These are phyloP conservation scores for Allium fistulosum DNA, from an alignment of 106 monocot genomes.

Conservation along the genomic window DNA sequence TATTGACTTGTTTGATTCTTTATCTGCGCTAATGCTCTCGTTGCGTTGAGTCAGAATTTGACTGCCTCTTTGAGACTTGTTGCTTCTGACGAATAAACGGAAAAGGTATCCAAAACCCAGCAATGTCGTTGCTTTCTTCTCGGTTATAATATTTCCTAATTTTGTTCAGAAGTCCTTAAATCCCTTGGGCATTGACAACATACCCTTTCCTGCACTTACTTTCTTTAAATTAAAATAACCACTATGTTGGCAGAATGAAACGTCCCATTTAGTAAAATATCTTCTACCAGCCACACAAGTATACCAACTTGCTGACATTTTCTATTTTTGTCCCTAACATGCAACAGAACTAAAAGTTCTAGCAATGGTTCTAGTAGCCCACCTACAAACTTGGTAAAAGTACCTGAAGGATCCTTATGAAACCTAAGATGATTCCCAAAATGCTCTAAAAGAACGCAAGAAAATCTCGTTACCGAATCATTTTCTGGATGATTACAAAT, in stretches of 20 bases:
- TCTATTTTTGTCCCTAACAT: constrained; percentile 9
- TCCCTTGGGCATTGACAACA: constrained; percentile 9
- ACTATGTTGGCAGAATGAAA: constrained; percentile 72
- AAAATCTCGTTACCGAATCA: constrained; percentile 22
- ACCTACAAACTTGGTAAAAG: constrained; percentile 75
- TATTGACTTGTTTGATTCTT: constrained; percentile 30
- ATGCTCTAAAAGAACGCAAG: constrained; percentile 45
- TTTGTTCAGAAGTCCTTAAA: constrained; percentile 58
- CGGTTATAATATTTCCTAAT: constrained; percentile 38
- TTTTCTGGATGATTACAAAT: constrained; percentile 20
- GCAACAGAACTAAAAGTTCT: constrained; percentile 56
- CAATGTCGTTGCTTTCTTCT: constrained; percentile 45
- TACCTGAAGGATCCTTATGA: constrained; percentile 58
- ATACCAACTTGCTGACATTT: constrained; percentile 14
- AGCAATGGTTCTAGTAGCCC: constrained; percentile 56
- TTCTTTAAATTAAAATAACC: constrained; percentile 52
- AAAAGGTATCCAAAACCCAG: constrained; percentile 64
- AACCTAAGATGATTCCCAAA: constrained; percentile 62
- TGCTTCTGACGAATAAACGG: constrained; percentile 41
- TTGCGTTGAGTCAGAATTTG: constrained; percentile 8
- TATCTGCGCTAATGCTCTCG: constrained; percentile 27
- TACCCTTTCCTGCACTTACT: constrained; percentile 17
- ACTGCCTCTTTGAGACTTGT: constrained; percentile 20
- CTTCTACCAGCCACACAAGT: constrained; percentile 43
- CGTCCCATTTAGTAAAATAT: constrained; percentile 61